phyloP scores from a whole-genome alignment of 2,329 filamentous ascomycete species.

The Xylariomycetidae sp. region DNA sequence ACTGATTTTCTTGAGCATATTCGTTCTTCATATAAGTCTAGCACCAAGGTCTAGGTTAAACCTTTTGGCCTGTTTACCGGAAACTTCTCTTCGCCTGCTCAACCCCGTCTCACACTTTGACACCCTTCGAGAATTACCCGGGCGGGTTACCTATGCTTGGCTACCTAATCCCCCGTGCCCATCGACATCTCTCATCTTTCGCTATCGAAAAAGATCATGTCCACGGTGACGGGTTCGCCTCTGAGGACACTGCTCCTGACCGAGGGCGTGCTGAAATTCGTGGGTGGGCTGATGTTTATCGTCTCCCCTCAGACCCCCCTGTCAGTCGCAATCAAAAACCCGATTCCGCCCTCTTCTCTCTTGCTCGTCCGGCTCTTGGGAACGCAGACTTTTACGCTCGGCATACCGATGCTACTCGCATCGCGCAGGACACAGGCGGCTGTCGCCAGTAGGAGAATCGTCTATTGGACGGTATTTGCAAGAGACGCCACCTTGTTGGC shows the following conservation, averaged over 20 bases:
- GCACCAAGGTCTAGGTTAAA: no score
- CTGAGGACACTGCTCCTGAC: conserved; percentile 9
- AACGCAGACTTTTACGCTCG: conserved; percentile 14
- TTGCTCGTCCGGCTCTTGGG: conserved; percentile 13
- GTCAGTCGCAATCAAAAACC: conserved; percentile 8
- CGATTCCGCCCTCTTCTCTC: conserved; percentile 9
- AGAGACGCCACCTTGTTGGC: conserved; percentile 12
- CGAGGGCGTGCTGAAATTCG: conserved; percentile 14
- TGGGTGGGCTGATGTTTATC: conserved; percentile 8
- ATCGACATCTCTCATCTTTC: not conserved
- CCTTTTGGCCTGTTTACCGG: no score
- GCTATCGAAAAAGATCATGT: conserved; percentile 4
- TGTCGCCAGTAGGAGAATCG: conserved; percentile 8
- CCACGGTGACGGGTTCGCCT: conserved; percentile 6
- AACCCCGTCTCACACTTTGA: no score
- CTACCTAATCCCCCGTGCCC: no score
- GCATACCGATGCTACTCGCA: conserved; percentile 12
- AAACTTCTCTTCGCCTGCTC: no score
- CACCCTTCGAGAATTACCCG: no score
- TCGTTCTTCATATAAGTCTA: no score
- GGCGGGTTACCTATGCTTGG: no score
- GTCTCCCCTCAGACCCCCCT: conserved; percentile 12
- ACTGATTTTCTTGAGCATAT: no score
- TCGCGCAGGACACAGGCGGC: conserved; percentile 6
- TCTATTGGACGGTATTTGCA: conserved; percentile 16